phyloP scores from a whole-genome alignment of 2,329 filamentous ascomycete genomes.

The Pseudogymnoascus sp. region DNA sequence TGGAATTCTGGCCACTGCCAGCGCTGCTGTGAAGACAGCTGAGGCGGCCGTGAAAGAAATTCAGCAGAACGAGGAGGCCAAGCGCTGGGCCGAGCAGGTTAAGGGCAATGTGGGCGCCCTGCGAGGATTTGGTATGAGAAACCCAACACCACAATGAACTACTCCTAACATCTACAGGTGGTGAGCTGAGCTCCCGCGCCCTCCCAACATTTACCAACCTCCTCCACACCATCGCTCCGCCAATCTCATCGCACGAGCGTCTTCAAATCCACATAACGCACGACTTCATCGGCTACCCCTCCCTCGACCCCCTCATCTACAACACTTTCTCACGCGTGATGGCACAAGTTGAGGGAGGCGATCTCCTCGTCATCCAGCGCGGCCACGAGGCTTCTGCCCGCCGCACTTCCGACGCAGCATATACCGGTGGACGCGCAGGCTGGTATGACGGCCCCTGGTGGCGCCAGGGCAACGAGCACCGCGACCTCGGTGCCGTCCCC shows the following conservation, averaged over 20 bases:
- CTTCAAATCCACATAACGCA: conserved; percentile 97
- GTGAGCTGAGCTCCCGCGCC: conserved; percentile 77
- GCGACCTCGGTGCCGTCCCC: conserved; percentile 71
- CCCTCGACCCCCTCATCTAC: conserved; percentile 87
- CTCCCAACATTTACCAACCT: conserved; percentile 92
- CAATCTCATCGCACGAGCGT: conserved; percentile 93
- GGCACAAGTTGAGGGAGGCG: conserved; percentile 97
- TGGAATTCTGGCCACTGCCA: conserved; percentile 67
- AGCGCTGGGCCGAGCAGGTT: conserved; percentile 92
- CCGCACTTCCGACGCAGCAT: conserved; percentile 53
- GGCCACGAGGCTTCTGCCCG: conserved; percentile 75
- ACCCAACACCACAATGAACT: not conserved
- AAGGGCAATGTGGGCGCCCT: conserved; percentile 79
- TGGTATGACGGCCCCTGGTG: conserved; percentile 98
- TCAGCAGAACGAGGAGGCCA: conserved; percentile 91
- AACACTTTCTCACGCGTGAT: conserved; percentile 90
- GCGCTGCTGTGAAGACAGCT: conserved; percentile 80
- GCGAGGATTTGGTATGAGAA: conserved; percentile 59
- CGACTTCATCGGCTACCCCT: conserved; percentile 89
- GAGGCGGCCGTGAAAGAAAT: conserved; percentile 92
- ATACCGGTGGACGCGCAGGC: conserved; percentile 50
- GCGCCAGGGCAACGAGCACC: conserved; percentile 61
- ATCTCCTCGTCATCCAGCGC: conserved; percentile 87
- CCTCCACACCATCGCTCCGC: conserved; percentile 88
- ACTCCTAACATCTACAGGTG: conserved; percentile 47